Conservation (phyloP, 148 eudicot genomes). For the Rhododendron molle region DNA sequence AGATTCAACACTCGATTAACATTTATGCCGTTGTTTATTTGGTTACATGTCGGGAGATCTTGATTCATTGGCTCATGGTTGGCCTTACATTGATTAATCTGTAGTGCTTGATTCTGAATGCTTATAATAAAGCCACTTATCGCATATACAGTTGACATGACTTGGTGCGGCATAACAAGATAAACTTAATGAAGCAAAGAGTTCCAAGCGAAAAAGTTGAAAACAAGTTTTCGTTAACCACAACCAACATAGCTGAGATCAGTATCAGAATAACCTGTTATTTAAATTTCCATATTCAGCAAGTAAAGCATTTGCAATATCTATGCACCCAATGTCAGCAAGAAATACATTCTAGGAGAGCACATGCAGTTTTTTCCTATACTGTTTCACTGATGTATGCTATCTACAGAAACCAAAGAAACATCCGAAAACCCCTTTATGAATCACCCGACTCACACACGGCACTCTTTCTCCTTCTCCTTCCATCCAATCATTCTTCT, state of each 20-base stretch:
- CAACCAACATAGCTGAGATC: neutral
- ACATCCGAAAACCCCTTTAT: neutral
- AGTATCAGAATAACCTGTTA: neutral
- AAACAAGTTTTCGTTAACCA: neutral
- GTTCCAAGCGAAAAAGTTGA: neutral
- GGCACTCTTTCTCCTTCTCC: neutral
- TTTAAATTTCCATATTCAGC: neutral
- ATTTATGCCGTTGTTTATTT: neutral
- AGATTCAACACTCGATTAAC: neutral
- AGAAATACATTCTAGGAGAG: neutral
- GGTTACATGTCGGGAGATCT: neutral
- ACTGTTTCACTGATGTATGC: neutral
- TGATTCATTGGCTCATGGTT: constrained; percentile 4
- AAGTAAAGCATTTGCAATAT: neutral
- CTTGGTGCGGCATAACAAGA: neutral
- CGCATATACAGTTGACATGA: neutral
- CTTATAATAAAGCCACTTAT: neutral
- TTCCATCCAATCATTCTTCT: neutral
- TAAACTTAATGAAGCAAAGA: neutral
- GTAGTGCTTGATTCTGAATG: neutral
- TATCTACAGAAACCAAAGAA: neutral
- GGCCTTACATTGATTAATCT: neutral
- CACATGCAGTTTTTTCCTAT: neutral
- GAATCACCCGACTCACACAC: neutral
- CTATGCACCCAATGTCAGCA: neutral